A percentile compares a stretch with the other conserved stretches of the same genome.
Conservation (phyloP, 345 rosid species). For the Sapria himalayana region DNA sequence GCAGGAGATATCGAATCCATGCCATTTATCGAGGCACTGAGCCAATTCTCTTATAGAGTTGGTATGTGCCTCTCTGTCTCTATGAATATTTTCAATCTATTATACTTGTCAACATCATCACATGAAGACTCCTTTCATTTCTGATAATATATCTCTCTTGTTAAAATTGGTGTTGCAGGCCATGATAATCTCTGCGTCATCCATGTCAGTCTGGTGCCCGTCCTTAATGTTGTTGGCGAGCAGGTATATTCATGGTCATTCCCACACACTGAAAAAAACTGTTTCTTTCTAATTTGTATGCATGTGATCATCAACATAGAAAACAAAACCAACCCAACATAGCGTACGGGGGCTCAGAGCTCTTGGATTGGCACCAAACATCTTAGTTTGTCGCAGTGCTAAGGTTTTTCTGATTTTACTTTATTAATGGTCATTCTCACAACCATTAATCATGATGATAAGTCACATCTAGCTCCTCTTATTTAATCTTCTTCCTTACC, state of each 20-base stretch:
- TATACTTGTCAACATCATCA: too few relatives aligned
- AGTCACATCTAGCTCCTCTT: conserved; percentile 11
- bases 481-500: conserved; percentile 10
- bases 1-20: conserved; percentile 96
- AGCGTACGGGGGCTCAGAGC: conserved; percentile 76
- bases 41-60: conserved; percentile 82
- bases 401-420: conserved; percentile 20
- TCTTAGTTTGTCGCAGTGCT: conserved; percentile 86
- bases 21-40: conserved; percentile 94
- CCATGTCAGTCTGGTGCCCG: conserved; percentile 98
- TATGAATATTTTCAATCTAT: conserved; percentile 13
- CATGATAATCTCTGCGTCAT: conserved; percentile 76
- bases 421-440: too few relatives aligned
- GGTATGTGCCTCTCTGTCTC: too few relatives aligned
- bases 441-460: conserved; percentile 3
- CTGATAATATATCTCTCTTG: too few relatives aligned
- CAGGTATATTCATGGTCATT: conserved; percentile 42
- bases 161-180: conserved; percentile 41
- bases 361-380: conserved; percentile 69
- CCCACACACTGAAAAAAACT: not conserved
- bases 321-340: conserved; percentile 98
- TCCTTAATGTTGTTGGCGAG: conserved; percentile 86
- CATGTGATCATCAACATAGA: too few relatives aligned
- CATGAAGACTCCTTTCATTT: too few relatives aligned
- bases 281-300: not conserved